A percentile compares a stretch with the other conserved stretches of the same genome.
phyloP scores from a whole-genome alignment of 2,329 filamentous ascomycete genomes.

The Cryphonectria japonica region DNA sequence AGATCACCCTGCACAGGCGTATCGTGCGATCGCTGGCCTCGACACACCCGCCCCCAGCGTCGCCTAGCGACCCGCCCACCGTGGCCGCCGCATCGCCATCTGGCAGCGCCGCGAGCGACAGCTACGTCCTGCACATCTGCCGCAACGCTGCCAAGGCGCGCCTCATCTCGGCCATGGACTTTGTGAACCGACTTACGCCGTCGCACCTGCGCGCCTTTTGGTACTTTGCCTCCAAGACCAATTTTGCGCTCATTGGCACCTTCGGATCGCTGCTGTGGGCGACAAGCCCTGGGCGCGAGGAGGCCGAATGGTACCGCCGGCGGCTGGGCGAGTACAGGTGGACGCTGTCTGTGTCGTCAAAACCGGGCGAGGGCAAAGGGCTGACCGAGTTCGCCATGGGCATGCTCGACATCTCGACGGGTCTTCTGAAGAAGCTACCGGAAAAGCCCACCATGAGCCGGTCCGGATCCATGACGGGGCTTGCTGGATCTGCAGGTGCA shows the following conservation, averaged over 20 bases:
- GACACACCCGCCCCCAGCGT: constrained; percentile 37
- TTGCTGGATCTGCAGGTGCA: constrained; percentile 50
- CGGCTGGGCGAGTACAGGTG: constrained; percentile 88
- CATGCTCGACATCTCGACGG: constrained; percentile 74
- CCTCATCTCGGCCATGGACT: constrained; percentile 95
- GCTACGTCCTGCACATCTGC: constrained; percentile 89
- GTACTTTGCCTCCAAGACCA: constrained; percentile 86
- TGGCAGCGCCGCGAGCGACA: constrained; percentile 57
- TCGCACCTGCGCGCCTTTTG: constrained; percentile 89
- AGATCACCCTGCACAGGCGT: constrained; percentile 89
- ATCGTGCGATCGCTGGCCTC: constrained; percentile 80
- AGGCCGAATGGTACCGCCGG: constrained; percentile 89
- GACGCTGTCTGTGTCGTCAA: constrained; percentile 86
- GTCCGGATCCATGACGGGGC: constrained; percentile 54
- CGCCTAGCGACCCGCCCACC: constrained; percentile 33
- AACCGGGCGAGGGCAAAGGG: constrained; percentile 63
- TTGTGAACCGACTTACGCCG: constrained; percentile 88
- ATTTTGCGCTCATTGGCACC: constrained; percentile 93
- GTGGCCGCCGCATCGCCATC: constrained; percentile 17
- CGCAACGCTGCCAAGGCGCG: constrained; percentile 92
- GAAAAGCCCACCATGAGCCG: constrained; percentile 71
- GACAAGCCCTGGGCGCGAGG: constrained; percentile 82
- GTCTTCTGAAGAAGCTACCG: constrained; percentile 69
- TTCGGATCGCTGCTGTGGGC: constrained; percentile 91
- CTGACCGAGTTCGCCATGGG: constrained; percentile 75